Conservation (phyloP, 768 basidiomycete species). For the Arthromyces matolae region DNA sequence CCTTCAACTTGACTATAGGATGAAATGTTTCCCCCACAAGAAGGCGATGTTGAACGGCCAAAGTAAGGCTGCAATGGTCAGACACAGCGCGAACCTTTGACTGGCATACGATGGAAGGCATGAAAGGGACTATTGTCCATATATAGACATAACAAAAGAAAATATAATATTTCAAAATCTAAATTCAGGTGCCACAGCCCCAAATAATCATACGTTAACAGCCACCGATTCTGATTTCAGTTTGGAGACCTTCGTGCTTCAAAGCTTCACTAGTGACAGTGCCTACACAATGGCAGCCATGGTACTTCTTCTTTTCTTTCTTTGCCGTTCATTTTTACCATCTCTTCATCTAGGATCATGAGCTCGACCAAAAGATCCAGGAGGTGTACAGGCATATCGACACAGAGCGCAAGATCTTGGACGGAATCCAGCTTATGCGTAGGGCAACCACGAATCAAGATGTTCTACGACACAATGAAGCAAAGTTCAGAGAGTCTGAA, state of each 20-base stretch:
- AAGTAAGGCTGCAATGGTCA: constrained; percentile 39
- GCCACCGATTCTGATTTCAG: constrained; percentile 22
- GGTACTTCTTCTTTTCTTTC: constrained; percentile 4
- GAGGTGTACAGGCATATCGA: constrained; percentile 87
- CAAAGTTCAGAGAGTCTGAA: constrained; percentile 84
- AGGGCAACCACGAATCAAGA: constrained; percentile 85
- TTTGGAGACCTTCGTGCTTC: constrained; percentile 8
- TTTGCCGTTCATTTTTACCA: constrained; percentile 20
- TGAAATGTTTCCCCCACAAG: constrained; percentile 28
- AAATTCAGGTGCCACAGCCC: constrained; percentile 21
- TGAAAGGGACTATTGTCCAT: constrained; percentile 10
- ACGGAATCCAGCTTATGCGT: constrained; percentile 74
- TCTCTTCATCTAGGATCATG: constrained; percentile 40
- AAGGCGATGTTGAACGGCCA: constrained; percentile 46
- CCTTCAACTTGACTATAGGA: constrained; percentile 27
- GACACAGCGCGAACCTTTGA: constrained; percentile 42
- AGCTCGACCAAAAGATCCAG: constrained; percentile 91
- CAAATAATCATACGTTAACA: constrained; percentile 17
- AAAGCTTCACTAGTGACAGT: constrained; percentile 15
- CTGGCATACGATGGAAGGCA: constrained; percentile 29
- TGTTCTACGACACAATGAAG: constrained; percentile 76
- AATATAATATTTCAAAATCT: constrained; percentile 11
- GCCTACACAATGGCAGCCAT: constrained; percentile 20
- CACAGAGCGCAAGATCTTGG: constrained; percentile 90
- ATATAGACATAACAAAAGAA: constrained; percentile 12